Base-by-base conservation (phyloP, 495 filamentous ascomycete genomes). In the Paragyromitra xinjiangensis region DNA sequence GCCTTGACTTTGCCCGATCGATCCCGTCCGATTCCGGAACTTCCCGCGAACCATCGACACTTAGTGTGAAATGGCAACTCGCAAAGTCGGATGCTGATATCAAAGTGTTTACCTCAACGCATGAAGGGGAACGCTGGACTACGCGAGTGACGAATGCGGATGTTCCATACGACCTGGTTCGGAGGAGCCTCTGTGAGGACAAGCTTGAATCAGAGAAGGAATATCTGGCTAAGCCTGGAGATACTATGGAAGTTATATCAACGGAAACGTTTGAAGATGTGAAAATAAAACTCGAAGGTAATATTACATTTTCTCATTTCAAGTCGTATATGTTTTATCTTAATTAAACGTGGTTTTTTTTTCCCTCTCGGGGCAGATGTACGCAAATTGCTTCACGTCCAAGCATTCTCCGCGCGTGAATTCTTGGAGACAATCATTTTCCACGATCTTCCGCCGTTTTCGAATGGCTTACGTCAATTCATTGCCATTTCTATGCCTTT, bases 351-450 rank as follows among this genome's bases (percentile, higher is more conserved):
- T 19, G 64, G 45, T 48, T 76, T 59, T n/a, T 48, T 76, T 59
- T n/a, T 39, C 19, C n/a, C 11, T 6, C n/a, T 16, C 11, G 50
- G 62, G 48, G 40, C 4, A 81, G 78, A 81, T 42, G 80, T 82
- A 5, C 80, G 69, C 40, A 82, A 81, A 58, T 55, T 81, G 45
- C 51, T 82, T 22, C 80, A 82, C 51, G 61, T 82, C 24, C 80
- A 82, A 67, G 80, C 80, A n/a, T 82, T 82, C 68, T 75, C 79
- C 22, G 80, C 80, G 19, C 71, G 80, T 3, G 80, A 82, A 53
- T 82, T 82, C 44, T 50, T 82, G 1, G 45, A 78, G 34, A 75
- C 80, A 2, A 50, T 79, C 11, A 79, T 82, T 64, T 79, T 51
- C 24, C 69, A 79, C 26, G 80, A 82, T 11, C 68, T 81, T 44